A percentile compares a stretch with the other conserved stretches of the same genome.
phyloP scores from a whole-genome alignment of 257 asterid species.

The Agastache rugosa region DNA sequence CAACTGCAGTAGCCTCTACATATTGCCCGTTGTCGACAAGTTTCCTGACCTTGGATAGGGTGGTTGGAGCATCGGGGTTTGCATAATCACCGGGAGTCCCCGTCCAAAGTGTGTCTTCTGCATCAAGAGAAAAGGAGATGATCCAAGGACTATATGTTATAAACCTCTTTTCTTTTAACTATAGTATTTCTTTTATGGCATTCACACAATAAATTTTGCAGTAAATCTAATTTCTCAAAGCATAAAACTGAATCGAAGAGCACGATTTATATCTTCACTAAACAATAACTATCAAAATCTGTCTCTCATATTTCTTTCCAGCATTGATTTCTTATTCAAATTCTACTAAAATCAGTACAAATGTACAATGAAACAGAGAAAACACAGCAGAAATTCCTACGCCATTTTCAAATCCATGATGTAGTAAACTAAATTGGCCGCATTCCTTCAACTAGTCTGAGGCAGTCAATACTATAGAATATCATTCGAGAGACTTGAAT shows the following conservation, averaged over 20 bases:
- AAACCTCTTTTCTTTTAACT: not conserved
- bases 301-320: not conserved
- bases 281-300: not conserved
- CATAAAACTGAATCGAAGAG: not conserved
- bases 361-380: not conserved
- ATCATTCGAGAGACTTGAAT: not conserved
- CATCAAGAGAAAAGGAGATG: conserved; percentile 33
- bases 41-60: conserved; percentile 63
- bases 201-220: not conserved
- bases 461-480: too few species aligned
- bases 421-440: not conserved
- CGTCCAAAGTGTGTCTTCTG: conserved; percentile 92
- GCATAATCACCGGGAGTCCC: conserved; percentile 71
- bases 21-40: conserved; percentile 60
- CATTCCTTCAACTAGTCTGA: not conserved
- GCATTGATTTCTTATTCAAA: not conserved
- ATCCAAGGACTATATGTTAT: not conserved
- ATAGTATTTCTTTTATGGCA: conserved; percentile 8
- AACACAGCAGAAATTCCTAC: not conserved
- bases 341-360: not conserved
- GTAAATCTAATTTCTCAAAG: not conserved
- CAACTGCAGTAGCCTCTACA: conserved; percentile 68
- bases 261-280: not conserved
- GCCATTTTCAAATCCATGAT: not conserved
- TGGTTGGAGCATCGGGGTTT: conserved; percentile 49